These are phyloP conservation scores for Vigna angularis DNA, from an alignment of 306 rosid species.

Conservation along the genomic window DNA sequence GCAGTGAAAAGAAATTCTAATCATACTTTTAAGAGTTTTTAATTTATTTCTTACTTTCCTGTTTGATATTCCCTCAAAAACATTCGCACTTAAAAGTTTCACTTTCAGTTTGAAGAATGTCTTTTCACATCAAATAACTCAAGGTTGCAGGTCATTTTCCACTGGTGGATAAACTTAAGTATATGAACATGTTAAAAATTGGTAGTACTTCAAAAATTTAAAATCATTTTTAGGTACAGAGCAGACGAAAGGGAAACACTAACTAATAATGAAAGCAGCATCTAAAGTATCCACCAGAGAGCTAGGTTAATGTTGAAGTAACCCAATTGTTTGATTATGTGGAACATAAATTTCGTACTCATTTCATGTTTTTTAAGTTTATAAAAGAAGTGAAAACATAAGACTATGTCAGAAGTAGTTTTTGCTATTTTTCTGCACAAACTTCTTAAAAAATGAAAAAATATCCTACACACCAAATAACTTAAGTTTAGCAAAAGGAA, in stretches of 20 bases:
- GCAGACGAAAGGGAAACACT: constrained; percentile 1
- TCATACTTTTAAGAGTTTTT: not conserved
- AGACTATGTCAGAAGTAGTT: not conserved
- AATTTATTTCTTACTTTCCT: not conserved
- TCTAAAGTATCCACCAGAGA: not conserved
- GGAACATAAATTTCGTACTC: not conserved
- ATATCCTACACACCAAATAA: not conserved
- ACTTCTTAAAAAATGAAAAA: not conserved
- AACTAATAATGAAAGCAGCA: constrained; percentile 18
- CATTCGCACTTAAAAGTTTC: not conserved
- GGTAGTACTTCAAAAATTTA: not conserved
- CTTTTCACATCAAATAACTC: not conserved
- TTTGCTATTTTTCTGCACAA: not conserved
- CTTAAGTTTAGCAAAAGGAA: not conserved
- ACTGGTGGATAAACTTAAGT: not conserved
- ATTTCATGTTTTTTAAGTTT: not conserved
- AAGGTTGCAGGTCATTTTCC: constrained; percentile 14
- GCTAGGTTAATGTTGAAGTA: constrained; percentile 10
- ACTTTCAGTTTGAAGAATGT: not conserved
- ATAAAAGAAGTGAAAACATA: not conserved
- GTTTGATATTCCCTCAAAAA: not conserved
- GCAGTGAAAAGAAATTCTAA: not conserved
- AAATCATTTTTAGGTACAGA: not conserved
- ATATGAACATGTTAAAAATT: constrained; percentile 7
- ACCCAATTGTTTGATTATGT: not conserved